These are phyloP conservation scores for Porcisia hertigi DNA, from an alignment of 208 protist genomes.

Conservation along the genomic window DNA sequence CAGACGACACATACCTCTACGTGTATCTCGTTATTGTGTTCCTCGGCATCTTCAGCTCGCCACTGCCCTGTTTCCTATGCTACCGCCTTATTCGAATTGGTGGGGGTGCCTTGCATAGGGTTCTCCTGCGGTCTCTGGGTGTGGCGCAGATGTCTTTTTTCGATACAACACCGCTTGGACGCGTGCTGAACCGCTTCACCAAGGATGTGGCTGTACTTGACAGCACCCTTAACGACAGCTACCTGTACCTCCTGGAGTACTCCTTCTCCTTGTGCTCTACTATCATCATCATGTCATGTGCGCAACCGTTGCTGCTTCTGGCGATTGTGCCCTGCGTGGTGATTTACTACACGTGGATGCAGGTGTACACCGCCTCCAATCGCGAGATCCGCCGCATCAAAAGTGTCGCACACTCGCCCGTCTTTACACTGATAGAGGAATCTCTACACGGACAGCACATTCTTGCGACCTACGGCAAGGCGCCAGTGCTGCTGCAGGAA, in stretches of 20 bases:
- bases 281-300: slow-evolving; percentile 41
- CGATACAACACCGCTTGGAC: slow-evolving; percentile 93
- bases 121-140: slow-evolving; percentile 54
- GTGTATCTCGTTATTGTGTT: slow-evolving; percentile 47
- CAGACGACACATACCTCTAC: slow-evolving; percentile 39
- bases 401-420: slow-evolving; percentile 88
- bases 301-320: slow-evolving; percentile 54
- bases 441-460: slow-evolving; percentile 84
- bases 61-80: slow-evolving; percentile 38
- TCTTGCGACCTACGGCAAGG: slow-evolving; percentile 77
- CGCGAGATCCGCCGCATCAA: slow-evolving; percentile 91
- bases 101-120: slow-evolving; percentile 46
- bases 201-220: slow-evolving; percentile 91
- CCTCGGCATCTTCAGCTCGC: slow-evolving; percentile 33
- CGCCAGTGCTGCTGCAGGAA: slow-evolving; percentile 30
- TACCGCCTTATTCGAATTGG: slow-evolving; percentile 44
- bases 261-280: slow-evolving; percentile 61
- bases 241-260: slow-evolving; percentile 66
- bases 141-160: slow-evolving; percentile 90
- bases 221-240: slow-evolving; percentile 43
- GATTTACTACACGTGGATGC: slow-evolving; percentile 87
- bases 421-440: slow-evolving; percentile 93
- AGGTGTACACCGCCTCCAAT: slow-evolving; percentile 81
- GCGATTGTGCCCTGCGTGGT: slow-evolving; percentile 67
- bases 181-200: slow-evolving; percentile 95